Evolutionary conservation across 1,284 basidiomycete species (phyloP).

Genomic region (Boletus semigastroideus): DNA sequence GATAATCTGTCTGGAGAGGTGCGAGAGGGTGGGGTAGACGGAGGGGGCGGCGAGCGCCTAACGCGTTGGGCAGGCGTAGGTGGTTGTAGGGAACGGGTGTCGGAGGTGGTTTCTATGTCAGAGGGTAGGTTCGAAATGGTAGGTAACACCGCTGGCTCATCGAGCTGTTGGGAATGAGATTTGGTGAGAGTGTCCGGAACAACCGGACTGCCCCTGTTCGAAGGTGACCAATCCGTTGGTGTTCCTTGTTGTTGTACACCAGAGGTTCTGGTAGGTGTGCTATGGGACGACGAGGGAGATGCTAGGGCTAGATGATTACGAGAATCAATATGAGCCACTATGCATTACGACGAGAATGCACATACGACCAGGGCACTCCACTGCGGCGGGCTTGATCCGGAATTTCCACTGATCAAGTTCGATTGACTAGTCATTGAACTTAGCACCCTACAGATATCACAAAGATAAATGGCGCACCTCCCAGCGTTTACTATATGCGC

Average conservation of each 20-base stretch:
- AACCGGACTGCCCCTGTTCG: slow-evolving; percentile 21
- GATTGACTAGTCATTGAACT: slow-evolving; percentile 11
- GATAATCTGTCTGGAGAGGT: slow-evolving; percentile 11
- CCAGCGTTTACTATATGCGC: slow-evolving; percentile 29
- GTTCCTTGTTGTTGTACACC: slow-evolving; percentile 19
- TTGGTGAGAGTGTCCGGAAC: background rate
- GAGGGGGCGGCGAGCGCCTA: slow-evolving; percentile 6
- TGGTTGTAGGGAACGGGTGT: slow-evolving; percentile 23
- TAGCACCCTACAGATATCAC: background rate
- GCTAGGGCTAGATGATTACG: background rate
- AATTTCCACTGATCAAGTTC: slow-evolving; percentile 18
- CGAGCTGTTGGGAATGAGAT: background rate
- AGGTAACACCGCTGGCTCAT: slow-evolving; percentile 1
- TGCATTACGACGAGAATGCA: background rate
- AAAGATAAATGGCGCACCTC: slow-evolving; percentile 13
- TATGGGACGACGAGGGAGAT: background rate
- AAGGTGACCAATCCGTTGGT: slow-evolving; percentile 30
- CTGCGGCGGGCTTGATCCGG: slow-evolving; percentile 5
- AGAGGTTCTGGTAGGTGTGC: slow-evolving; percentile 8
- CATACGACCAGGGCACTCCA: slow-evolving; percentile 14
- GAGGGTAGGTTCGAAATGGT: background rate
- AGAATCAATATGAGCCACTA: background rate
- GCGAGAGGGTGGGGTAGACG: slow-evolving; percentile 4
- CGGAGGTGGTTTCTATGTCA: slow-evolving; percentile 5
- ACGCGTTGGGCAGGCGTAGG: slow-evolving; percentile 34